Evolutionary conservation across 179 eudicot genomes (phyloP), one percentile per base, ranked within the genome.

Genomic region (Drosera spatulata): DNA sequence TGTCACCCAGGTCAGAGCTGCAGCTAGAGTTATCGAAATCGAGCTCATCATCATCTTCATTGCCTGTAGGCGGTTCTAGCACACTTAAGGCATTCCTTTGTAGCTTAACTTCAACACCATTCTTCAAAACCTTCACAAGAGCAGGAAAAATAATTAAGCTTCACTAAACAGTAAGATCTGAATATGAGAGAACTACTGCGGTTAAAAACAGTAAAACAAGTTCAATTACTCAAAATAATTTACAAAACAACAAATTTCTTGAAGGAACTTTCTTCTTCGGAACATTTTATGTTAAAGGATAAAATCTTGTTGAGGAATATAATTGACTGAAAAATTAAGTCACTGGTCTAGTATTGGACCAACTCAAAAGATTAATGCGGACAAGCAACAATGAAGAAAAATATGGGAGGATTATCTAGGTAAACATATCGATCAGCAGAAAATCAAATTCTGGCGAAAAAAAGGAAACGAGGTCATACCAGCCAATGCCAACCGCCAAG

Each of bases 401-500:
- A 43, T 43, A 7, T 2, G 0, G 8, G 45, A 7, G 5, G 6
- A 43, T 43, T 43, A 4, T 43, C 12, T 49, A 6, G 4, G 2
- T 49, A 0, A 49, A 9, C 52, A 22, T 22, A 9, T 8, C 13
- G 11, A 56, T 39, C 58, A 56, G 44, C 13, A 39, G 43, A 56
- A 56, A 39, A 5, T 5, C 37, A 7, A 56, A 56, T 39, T 10
- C 14, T 39, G 39, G 43, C 12, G 1, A 56, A 14, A 56, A 3
- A 6, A 6, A 56, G 44, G 13, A 39, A 39, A 39, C 4, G 1
- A 39, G 11, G 44, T 6, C 12, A 56, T 81, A 93, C 99, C 96
- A 93, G 96, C 99, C 99, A 93, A 81, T 93, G 99, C 99, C 99
- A 88, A 5, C 99, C 99, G 45, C 99, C 99, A 53, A 93, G 99